These are phyloP conservation scores for Pisolithus orientalis DNA, from an alignment of 768 basidiomycete species.

Conservation along the genomic window DNA sequence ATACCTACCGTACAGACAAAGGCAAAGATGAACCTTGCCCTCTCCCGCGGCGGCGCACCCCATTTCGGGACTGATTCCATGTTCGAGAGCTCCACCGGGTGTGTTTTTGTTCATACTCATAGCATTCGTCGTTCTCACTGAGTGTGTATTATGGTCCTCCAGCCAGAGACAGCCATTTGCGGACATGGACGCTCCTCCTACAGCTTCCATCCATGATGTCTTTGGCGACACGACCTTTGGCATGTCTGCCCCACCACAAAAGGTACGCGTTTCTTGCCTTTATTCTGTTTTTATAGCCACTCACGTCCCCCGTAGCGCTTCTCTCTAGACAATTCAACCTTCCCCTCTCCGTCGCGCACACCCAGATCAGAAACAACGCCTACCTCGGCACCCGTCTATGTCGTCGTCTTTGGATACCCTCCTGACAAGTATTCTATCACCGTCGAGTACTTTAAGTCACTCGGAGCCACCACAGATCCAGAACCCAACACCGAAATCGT, in stretches of 20 bases:
- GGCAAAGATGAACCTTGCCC: conserved; percentile 69
- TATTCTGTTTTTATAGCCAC: not conserved
- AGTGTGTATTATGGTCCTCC: conserved; percentile 6
- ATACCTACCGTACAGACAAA: conserved; percentile 72
- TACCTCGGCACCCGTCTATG: conserved; percentile 42
- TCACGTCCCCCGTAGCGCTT: conserved; percentile 7
- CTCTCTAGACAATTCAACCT: conserved; percentile 15
- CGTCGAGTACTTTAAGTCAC: conserved; percentile 66
- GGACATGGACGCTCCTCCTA: conserved; percentile 80
- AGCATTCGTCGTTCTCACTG: conserved; percentile 2
- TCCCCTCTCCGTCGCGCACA: conserved; percentile 8
- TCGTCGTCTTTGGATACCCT: conserved; percentile 89
- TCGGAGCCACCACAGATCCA: conserved; percentile 66
- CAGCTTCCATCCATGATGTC: conserved; percentile 68
- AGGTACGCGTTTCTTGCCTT: conserved; percentile 11
- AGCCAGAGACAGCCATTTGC: conserved; percentile 58
- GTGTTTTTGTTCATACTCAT: not conserved
- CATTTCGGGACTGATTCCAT: conserved; percentile 83
- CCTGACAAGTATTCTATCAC: conserved; percentile 68
- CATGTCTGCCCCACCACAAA: conserved; percentile 17
- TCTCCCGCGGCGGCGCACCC: conserved; percentile 55
- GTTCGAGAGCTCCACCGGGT: conserved; percentile 58
- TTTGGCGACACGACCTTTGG: conserved; percentile 44
- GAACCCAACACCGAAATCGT: conserved; percentile 61
- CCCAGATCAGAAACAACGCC: conserved; percentile 22